Evolutionary conservation across 2,329 filamentous ascomycete species (phyloP).

Genomic region (Plectosphaerella cucumerina): DNA sequence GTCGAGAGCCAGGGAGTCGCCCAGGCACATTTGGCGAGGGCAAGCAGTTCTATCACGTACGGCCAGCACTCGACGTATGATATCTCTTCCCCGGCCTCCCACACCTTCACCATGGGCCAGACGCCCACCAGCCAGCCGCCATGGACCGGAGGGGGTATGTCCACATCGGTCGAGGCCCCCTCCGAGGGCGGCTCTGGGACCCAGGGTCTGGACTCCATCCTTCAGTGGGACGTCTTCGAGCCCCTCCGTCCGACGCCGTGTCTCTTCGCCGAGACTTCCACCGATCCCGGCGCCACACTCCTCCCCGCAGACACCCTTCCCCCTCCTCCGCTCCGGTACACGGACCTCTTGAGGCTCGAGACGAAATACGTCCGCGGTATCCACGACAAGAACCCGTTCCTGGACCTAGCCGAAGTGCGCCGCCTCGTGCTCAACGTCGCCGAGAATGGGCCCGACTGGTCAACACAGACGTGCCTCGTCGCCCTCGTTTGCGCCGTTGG

Average conservation of each 20-base stretch:
- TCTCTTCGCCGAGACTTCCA: neutral
- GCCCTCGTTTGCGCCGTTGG: conserved; percentile 10
- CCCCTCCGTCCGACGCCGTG: neutral
- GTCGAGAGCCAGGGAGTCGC: neutral
- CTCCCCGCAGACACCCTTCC: neutral
- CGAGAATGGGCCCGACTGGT: conserved; percentile 13
- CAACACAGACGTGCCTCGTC: conserved; percentile 10
- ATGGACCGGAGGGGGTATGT: neutral
- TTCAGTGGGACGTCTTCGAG: neutral
- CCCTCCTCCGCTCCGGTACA: neutral
- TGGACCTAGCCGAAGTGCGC: neutral
- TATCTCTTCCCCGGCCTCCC: neutral
- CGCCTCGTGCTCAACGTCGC: conserved; percentile 5
- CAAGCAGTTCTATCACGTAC: neutral
- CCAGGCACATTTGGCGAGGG: neutral
- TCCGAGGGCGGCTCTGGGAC: neutral
- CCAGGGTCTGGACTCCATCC: neutral
- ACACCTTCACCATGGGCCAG: too few species aligned
- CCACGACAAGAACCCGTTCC: conserved; percentile 1
- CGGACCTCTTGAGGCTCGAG: neutral
- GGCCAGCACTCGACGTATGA: neutral
- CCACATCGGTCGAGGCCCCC: neutral
- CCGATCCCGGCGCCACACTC: too few species aligned
- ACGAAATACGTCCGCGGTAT: neutral
- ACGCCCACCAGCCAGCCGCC: neutral